These are phyloP conservation scores for Ambrosia trifida DNA, from an alignment of 129 eudicot species.

Conservation along the genomic window DNA sequence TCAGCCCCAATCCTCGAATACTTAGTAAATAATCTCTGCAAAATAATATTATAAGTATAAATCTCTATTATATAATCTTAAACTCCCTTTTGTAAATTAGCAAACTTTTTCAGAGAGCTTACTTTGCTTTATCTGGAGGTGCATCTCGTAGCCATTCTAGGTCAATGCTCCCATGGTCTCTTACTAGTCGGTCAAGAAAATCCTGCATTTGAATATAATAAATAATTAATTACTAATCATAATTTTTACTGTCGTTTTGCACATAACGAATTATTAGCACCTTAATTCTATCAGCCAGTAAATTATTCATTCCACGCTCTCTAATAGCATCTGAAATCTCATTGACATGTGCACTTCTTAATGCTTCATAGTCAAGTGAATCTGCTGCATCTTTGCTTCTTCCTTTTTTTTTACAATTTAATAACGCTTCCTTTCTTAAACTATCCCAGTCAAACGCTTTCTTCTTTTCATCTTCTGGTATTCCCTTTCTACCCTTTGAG, in stretches of 20 bases:
- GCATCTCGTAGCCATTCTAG: conserved; percentile 92
- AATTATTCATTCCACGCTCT: conserved; percentile 96
- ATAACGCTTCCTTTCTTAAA: conserved; percentile 57
- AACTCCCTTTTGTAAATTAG: not conserved
- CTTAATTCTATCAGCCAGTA: conserved; percentile 91
- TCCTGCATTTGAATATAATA: conserved; percentile 46
- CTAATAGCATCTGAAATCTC: conserved; percentile 75
- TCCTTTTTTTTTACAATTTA: conserved; percentile 41
- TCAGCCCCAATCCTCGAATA: conserved; percentile 83
- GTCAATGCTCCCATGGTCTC: conserved; percentile 82
- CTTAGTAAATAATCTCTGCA: conserved; percentile 78
- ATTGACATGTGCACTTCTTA: conserved; percentile 66
- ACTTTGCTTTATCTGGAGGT: conserved; percentile 92
- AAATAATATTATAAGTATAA: not conserved
- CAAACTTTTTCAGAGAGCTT: conserved; percentile 27
- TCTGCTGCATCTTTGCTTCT: conserved; percentile 61
- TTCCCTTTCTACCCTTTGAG: conserved; percentile 53
- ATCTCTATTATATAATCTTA: not conserved
- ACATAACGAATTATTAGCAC: conserved; percentile 29
- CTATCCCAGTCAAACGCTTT: conserved; percentile 79
- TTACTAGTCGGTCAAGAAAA: conserved; percentile 74
- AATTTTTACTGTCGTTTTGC: not conserved
- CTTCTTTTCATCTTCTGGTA: conserved; percentile 49
- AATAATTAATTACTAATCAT: not conserved
- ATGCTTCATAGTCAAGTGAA: conserved; percentile 86